These are phyloP conservation scores for Rhytidhysteron rufulum DNA, from an alignment of 2,329 filamentous ascomycete genomes.

Conservation along the genomic window DNA sequence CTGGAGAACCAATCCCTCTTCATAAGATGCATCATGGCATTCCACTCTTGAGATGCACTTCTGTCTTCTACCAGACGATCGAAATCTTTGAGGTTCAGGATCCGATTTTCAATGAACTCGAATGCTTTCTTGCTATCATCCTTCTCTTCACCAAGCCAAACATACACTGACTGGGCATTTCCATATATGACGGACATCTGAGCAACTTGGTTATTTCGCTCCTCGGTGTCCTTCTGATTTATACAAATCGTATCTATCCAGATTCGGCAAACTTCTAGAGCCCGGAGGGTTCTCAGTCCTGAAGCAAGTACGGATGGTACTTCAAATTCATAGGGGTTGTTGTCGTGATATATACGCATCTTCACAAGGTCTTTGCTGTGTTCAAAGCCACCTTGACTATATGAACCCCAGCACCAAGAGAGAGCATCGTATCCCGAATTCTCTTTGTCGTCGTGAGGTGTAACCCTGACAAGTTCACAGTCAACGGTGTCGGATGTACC, in stretches of 20 bases:
- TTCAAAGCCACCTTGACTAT: no score
- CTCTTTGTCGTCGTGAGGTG: no score
- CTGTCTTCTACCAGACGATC: conserved; percentile 18
- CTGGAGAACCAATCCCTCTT: conserved; percentile 34
- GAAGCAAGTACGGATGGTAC: no score
- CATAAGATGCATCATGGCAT: conserved; percentile 29
- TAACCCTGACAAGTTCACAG: no score
- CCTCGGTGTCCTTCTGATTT: conserved; percentile 7
- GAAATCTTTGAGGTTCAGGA: conserved; percentile 25
- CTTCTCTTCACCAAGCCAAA: conserved; percentile 16
- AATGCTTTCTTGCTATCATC: conserved; percentile 20
- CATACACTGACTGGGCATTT: background rate
- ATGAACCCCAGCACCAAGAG: no score
- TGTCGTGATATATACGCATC: no score
- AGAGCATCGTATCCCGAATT: no score
- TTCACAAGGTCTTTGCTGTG: no score
- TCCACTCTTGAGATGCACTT: conserved; percentile 18
- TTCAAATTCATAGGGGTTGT: no score
- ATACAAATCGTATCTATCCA: conserved; percentile 21
- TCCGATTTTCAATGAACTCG: conserved; percentile 21
- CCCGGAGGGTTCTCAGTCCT: no score
- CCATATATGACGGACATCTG: conserved; percentile 6
- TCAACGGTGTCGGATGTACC: no score
- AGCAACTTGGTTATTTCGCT: conserved; percentile 4
- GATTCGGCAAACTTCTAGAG: no score